phyloP scores from a whole-genome alignment of 495 filamentous ascomycete species.

The Astrothelium subdiscretum region DNA sequence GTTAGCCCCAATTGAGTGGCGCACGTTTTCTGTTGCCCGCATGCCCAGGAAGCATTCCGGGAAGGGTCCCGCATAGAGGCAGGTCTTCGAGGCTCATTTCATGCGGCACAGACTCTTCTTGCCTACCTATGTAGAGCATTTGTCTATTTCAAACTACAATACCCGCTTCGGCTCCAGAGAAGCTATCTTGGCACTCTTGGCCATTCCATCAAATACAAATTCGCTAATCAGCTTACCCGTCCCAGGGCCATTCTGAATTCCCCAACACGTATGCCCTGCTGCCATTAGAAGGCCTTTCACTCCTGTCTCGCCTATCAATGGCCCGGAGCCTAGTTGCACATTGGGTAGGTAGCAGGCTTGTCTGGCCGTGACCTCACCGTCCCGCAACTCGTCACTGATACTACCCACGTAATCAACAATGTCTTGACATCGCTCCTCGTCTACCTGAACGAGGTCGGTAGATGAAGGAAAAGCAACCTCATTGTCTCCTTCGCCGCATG shows the following conservation, averaged over 20 bases:
- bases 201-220: constrained; percentile 29
- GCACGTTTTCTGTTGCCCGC: too few species aligned
- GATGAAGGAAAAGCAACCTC: constrained; percentile 62
- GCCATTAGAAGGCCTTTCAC: constrained; percentile 73
- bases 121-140: background rate
- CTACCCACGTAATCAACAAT: constrained; percentile 69
- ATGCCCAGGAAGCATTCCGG: too few species aligned
- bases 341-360: constrained; percentile 95
- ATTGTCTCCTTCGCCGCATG: constrained; percentile 82
- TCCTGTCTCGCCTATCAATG: constrained; percentile 65
- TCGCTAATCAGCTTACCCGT: constrained; percentile 77
- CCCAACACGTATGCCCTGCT: constrained; percentile 93
- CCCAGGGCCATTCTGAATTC: constrained; percentile 89
- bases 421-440: constrained; percentile 71
- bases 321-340: constrained; percentile 51
- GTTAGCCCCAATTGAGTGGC: too few species aligned
- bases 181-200: constrained; percentile 26
- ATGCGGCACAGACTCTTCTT: background rate
- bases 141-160: constrained; percentile 5
- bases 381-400: constrained; percentile 63
- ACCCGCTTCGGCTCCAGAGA: constrained; percentile 25
- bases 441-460: constrained; percentile 66
- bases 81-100: too few species aligned
- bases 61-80: too few species aligned
- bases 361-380: constrained; percentile 64